phyloP scores from a whole-genome alignment of 768 basidiomycete species.

The Lentinula sp. region DNA sequence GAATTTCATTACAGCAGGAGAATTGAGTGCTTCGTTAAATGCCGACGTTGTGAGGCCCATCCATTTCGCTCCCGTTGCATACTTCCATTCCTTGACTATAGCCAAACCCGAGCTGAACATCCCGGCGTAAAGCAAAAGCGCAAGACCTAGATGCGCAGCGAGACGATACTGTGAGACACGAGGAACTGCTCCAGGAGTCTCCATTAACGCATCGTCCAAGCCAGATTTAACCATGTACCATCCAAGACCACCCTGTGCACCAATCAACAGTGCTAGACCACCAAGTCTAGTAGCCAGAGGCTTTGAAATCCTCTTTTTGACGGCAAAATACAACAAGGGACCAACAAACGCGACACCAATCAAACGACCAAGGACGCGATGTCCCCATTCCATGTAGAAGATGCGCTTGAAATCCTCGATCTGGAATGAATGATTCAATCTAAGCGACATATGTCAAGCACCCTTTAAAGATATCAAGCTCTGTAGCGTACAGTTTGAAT shows the following conservation, averaged over 20 bases:
- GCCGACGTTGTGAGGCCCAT: slow-evolving; percentile 40
- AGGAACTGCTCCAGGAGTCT: slow-evolving; percentile 79
- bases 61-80: slow-evolving; percentile 50
- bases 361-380: slow-evolving; percentile 87
- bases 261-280: slow-evolving; percentile 76
- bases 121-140: slow-evolving; percentile 87
- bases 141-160: slow-evolving; percentile 90
- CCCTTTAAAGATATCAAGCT: neutral
- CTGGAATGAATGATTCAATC: slow-evolving; percentile 84
- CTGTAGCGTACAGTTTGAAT: slow-evolving; percentile 75
- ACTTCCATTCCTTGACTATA: slow-evolving; percentile 76
- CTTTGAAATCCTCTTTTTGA: slow-evolving; percentile 61
- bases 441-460: slow-evolving; percentile 23
- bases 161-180: slow-evolving; percentile 96
- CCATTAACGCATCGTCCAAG: slow-evolving; percentile 74
- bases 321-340: slow-evolving; percentile 76
- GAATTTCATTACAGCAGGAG: slow-evolving; percentile 54
- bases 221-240: slow-evolving; percentile 99
- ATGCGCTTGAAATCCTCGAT: slow-evolving; percentile 92
- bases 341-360: slow-evolving; percentile 80
- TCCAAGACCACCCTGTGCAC: slow-evolving; percentile 86
- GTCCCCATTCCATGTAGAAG: slow-evolving; percentile 98
- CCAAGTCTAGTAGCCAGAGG: slow-evolving; percentile 58
- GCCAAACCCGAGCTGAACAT: slow-evolving; percentile 81
- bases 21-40: slow-evolving; percentile 44